Conservation (phyloP, 768 basidiomycete genomes). For the Suillus americanus region DNA sequence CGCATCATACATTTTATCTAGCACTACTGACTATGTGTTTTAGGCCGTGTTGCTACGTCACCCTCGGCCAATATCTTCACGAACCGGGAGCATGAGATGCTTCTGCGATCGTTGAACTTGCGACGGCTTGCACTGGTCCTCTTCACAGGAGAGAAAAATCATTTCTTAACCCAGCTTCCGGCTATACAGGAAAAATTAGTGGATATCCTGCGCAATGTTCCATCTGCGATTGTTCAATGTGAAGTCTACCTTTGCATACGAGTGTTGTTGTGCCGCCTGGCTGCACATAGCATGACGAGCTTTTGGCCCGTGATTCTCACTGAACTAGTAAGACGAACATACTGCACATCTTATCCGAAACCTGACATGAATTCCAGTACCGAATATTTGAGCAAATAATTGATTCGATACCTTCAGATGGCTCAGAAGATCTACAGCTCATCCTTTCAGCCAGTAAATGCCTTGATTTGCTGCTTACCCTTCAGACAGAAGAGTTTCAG, state of each 20-base stretch:
- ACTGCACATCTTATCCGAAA: background rate
- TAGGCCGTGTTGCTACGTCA: constrained; percentile 76
- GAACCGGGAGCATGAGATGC: constrained; percentile 92
- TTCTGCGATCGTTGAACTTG: constrained; percentile 80
- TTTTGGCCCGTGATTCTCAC: constrained; percentile 97
- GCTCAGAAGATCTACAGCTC: constrained; percentile 80
- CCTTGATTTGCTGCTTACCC: constrained; percentile 84
- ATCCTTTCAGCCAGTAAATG: constrained; percentile 92
- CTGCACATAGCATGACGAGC: constrained; percentile 87
- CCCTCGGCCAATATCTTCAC: constrained; percentile 97
- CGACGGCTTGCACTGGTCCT: constrained; percentile 85
- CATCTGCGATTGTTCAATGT: constrained; percentile 83
- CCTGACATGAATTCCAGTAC: constrained; percentile 48
- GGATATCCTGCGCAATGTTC: constrained; percentile 79
- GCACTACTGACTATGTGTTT: constrained; percentile 30
- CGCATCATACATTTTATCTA: constrained; percentile 31
- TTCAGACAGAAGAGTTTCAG: constrained; percentile 98
- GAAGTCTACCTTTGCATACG: constrained; percentile 95
- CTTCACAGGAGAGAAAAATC: constrained; percentile 88
- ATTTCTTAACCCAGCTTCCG: constrained; percentile 86
- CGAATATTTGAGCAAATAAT: constrained; percentile 87
- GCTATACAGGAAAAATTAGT: constrained; percentile 97
- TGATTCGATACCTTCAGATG: constrained; percentile 68
- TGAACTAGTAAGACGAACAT: constrained; percentile 63
- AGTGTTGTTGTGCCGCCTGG: constrained; percentile 86